phyloP scores from a whole-genome alignment of 805 yeast species.

The Spathaspora hagerdaliae region DNA sequence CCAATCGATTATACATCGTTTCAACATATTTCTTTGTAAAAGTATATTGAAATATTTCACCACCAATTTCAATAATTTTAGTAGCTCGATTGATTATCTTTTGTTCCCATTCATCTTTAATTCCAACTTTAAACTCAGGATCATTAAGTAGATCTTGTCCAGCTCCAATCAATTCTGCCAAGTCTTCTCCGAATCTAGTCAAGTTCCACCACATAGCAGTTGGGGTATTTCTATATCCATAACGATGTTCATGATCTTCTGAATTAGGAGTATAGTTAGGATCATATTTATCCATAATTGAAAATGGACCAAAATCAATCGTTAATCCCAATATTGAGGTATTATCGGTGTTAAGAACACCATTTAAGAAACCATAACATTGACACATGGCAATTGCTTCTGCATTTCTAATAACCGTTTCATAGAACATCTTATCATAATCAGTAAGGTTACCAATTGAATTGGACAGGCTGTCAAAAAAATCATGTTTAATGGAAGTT shows the following conservation, averaged over 20 bases:
- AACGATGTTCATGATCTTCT: constrained; percentile 70
- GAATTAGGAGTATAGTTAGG: constrained; percentile 85
- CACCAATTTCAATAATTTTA: constrained; percentile 57
- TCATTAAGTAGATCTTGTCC: constrained; percentile 51
- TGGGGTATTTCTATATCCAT: constrained; percentile 82
- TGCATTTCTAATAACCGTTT: constrained; percentile 72
- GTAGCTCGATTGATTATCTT: constrained; percentile 58
- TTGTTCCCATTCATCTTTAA: constrained; percentile 48
- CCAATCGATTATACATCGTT: constrained; percentile 63
- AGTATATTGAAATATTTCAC: constrained; percentile 59
- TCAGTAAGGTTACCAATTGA: constrained; percentile 42
- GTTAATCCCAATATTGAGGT: constrained; percentile 86
- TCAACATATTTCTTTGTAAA: constrained; percentile 58
- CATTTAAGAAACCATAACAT: constrained; percentile 87
- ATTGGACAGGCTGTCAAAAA: constrained; percentile 12
- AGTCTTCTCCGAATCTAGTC: constrained; percentile 75
- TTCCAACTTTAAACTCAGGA: constrained; percentile 31
- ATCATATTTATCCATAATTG: constrained; percentile 81
- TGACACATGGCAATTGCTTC: constrained; percentile 80
- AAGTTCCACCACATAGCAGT: constrained; percentile 91
- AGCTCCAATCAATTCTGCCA: constrained; percentile 79
- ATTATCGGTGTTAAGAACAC: constrained; percentile 92
- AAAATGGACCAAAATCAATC: constrained; percentile 93
- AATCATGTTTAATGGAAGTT: constrained; percentile 15
- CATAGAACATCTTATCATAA: constrained; percentile 70